phyloP scores from a whole-genome alignment of 768 basidiomycete genomes.

The Naganishia randhawae region DNA sequence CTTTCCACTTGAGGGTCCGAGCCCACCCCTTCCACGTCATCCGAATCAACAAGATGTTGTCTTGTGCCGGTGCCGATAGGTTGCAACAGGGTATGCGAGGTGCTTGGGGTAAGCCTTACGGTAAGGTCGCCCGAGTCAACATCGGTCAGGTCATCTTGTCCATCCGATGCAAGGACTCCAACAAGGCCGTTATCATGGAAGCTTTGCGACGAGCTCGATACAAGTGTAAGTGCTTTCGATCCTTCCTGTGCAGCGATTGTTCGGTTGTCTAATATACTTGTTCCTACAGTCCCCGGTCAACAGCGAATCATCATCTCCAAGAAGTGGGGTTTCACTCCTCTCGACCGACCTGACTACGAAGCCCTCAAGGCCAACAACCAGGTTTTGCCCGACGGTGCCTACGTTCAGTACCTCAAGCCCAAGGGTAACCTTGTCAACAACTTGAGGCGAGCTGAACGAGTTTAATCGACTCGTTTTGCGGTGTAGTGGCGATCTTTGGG shows the following conservation, averaged over 20 bases:
- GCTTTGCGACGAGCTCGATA: conserved; percentile 95
- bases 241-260: conserved; percentile 51
- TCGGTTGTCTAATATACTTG: not conserved
- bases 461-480: conserved; percentile 12
- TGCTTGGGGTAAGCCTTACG: conserved; percentile 98
- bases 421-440: conserved; percentile 81
- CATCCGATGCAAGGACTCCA: conserved; percentile 85
- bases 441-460: conserved; percentile 51
- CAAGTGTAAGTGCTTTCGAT: conserved; percentile 74
- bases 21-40: conserved; percentile 98
- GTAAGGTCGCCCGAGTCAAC: conserved; percentile 74
- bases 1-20: conserved; percentile 95
- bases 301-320: conserved; percentile 53
- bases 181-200: conserved; percentile 85
- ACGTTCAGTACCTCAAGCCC: conserved; percentile 80
- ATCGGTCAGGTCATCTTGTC: conserved; percentile 93
- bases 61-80: conserved; percentile 93
- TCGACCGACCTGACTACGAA: conserved; percentile 80
- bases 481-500: not conserved
- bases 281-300: not conserved
- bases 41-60: conserved; percentile 99
- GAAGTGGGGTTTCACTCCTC: conserved; percentile 99
- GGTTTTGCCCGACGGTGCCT: conserved; percentile 89
- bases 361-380: conserved; percentile 85
- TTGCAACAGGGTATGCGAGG: conserved; percentile 79